These are phyloP conservation scores for Penicillium vulpinum DNA, from an alignment of 2,329 filamentous ascomycete genomes.

Conservation along the genomic window DNA sequence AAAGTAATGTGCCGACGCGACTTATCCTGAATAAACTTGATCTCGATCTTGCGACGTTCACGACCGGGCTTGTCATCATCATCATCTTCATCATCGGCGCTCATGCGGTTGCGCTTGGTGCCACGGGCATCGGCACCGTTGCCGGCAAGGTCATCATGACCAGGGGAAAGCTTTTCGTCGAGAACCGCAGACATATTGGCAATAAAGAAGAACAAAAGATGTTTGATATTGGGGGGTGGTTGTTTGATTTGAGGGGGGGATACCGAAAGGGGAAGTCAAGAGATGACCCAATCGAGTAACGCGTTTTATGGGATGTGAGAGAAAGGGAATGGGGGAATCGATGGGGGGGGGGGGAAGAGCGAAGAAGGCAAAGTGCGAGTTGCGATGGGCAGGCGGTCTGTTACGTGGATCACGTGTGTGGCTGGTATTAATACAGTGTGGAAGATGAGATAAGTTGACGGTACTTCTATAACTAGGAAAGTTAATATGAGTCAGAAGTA, in stretches of 20 bases:
- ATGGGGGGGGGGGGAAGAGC: constrained; percentile 34
- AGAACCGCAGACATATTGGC: constrained; percentile 79
- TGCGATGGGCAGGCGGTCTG: constrained; percentile 29
- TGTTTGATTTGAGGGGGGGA: constrained; percentile 16
- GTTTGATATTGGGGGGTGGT: constrained; percentile 7
- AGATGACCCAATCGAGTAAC: constrained; percentile 50
- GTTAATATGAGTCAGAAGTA: not conserved
- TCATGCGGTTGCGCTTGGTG: constrained; percentile 83
- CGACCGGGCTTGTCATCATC: constrained; percentile 97
- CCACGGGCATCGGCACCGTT: constrained; percentile 67
- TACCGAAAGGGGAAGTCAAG: constrained; percentile 48
- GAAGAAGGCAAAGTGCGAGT: constrained; percentile 39
- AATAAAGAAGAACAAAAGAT: constrained; percentile 51
- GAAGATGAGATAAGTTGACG: not conserved
- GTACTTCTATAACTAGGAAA: not conserved
- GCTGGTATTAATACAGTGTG: not conserved
- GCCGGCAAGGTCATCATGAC: constrained; percentile 71
- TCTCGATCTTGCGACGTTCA: constrained; percentile 99
- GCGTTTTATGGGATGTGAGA: constrained; percentile 39
- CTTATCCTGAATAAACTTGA: constrained; percentile 99
- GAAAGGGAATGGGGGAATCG: constrained; percentile 36
- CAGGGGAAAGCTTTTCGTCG: constrained; percentile 70
- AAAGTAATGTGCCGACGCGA: constrained; percentile 99
- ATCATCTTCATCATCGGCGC: constrained; percentile 89
- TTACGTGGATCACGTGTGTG: constrained; percentile 27